phyloP scores from a whole-genome alignment of 108 stramenopile genomes.

The Cyclotella atomus region DNA sequence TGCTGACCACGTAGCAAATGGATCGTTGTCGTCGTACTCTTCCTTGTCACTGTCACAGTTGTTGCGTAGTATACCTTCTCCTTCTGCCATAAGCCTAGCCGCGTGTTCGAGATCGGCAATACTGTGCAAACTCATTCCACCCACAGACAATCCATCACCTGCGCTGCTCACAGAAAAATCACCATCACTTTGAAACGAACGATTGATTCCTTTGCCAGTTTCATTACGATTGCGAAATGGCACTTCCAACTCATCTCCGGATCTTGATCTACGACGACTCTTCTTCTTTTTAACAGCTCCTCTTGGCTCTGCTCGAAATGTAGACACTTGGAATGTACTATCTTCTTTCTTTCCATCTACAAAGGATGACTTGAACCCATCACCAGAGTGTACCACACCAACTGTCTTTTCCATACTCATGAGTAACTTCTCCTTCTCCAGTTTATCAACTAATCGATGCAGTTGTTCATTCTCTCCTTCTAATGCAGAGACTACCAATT shows the following conservation, averaged over 20 bases:
- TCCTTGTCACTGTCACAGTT: constrained; percentile 1
- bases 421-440: constrained; percentile 40
- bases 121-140: constrained; percentile 5
- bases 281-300: background rate
- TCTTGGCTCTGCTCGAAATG: background rate
- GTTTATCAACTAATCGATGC: constrained; percentile 15
- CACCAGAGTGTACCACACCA: constrained; percentile 17
- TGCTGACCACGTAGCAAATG: constrained; percentile 41
- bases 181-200: constrained; percentile 8
- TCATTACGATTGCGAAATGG: constrained; percentile 21
- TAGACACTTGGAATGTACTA: background rate
- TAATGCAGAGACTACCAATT: background rate
- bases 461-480: constrained; percentile 32
- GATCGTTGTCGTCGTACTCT: constrained; percentile 30
- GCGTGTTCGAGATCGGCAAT: background rate
- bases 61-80: background rate
- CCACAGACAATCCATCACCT: constrained; percentile 1
- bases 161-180: background rate
- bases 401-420: constrained; percentile 34
- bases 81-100: background rate
- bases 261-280: background rate
- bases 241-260: constrained; percentile 15
- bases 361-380: too few relatives aligned
- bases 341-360: background rate
- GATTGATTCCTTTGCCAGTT: background rate